Conservation (phyloP, 148 eudicot species). For the Salicornia ramosissima region DNA sequence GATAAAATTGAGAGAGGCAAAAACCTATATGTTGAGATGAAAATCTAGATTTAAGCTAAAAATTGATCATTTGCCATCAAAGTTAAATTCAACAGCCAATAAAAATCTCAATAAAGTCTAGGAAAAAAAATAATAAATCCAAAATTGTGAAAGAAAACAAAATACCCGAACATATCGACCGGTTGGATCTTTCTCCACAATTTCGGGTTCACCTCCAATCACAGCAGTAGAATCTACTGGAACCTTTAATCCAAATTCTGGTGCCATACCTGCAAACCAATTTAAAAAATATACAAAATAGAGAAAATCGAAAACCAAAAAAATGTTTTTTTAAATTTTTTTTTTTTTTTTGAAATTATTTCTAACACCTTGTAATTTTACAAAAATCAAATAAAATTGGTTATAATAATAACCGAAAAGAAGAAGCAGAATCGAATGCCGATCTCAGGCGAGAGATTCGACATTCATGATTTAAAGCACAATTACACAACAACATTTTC, state of each 20-base stretch:
- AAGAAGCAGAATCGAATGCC: not conserved
- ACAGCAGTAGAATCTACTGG: constrained; percentile 6
- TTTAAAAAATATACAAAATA: constrained; percentile 7
- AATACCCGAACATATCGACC: constrained; percentile 85
- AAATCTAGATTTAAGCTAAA: too few species aligned
- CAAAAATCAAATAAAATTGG: too few species aligned
- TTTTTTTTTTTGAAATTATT: not conserved
- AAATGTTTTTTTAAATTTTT: not conserved
- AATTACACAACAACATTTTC: not conserved
- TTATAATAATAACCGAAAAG: not conserved
- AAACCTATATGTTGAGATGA: too few species aligned
- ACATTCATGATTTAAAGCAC: not conserved
- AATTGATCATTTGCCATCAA: too few species aligned
- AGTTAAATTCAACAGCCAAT: not conserved
- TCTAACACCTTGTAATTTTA: not conserved
- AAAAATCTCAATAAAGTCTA: not conserved
- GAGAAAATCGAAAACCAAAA: constrained; percentile 1
- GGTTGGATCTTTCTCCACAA: constrained; percentile 55
- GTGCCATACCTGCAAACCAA: constrained; percentile 39
- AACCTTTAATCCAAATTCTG: constrained; percentile 14
- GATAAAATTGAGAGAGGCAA: too few species aligned
- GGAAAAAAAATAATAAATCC: not conserved
- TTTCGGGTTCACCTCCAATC: constrained; percentile 33
- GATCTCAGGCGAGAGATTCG: constrained; percentile 8
- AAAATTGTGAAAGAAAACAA: not conserved